phyloP scores from a whole-genome alignment of 257 asterid species.

The Avicennia marina region DNA sequence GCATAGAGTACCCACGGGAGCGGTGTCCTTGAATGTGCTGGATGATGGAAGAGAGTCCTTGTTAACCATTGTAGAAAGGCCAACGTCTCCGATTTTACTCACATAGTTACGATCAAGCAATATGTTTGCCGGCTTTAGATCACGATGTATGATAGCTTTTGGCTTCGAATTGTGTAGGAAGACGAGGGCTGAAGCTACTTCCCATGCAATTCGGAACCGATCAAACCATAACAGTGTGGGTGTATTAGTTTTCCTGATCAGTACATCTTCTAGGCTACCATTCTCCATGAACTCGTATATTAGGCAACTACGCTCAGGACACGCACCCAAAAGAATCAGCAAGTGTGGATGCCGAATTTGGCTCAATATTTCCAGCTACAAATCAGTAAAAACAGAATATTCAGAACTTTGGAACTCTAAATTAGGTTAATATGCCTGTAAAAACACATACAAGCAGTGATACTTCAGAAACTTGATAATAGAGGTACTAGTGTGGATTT shows the following conservation, averaged over 20 bases:
- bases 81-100: slow-evolving; percentile 87
- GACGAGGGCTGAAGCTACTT: slow-evolving; percentile 80
- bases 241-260: slow-evolving; percentile 42
- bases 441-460: background rate
- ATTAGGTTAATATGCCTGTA: background rate
- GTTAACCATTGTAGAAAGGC: slow-evolving; percentile 60
- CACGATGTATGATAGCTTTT: slow-evolving; percentile 73
- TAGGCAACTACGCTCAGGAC: slow-evolving; percentile 69
- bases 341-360: slow-evolving; percentile 77
- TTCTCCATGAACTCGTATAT: slow-evolving; percentile 88
- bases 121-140: slow-evolving; percentile 87
- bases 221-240: slow-evolving; percentile 79
- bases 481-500: too few species aligned
- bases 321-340: slow-evolving; percentile 86
- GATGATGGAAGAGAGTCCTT: slow-evolving; percentile 34
- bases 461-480: too few species aligned
- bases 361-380: slow-evolving; percentile 77
- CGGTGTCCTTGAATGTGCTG: slow-evolving; percentile 32
- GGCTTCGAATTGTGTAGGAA: slow-evolving; percentile 80
- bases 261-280: slow-evolving; percentile 79
- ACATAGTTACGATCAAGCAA: slow-evolving; percentile 69
- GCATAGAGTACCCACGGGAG: slow-evolving; percentile 68
- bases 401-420: slow-evolving; percentile 8
- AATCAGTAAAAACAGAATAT: slow-evolving; percentile 17
- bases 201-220: slow-evolving; percentile 79